Percentiles rank a stretch among this genome's conserved stretches.
phyloP scores from a whole-genome alignment of 2,329 filamentous ascomycete species.

The Sporothrix brunneoviolacea region DNA sequence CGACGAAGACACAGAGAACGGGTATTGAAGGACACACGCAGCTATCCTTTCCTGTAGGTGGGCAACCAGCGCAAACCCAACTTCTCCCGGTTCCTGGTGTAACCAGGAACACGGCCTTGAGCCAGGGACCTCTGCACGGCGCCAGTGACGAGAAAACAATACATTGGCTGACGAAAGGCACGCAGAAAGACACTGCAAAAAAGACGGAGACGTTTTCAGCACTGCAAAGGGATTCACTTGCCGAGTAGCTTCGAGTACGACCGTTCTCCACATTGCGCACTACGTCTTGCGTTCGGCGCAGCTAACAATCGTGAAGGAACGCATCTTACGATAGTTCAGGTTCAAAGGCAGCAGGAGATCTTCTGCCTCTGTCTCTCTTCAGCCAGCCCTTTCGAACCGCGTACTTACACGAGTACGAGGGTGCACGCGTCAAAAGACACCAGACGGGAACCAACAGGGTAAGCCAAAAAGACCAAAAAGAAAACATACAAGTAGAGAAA shows the following conservation, averaged over 20 bases:
- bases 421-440: constrained; percentile 1
- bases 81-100: constrained; percentile 22
- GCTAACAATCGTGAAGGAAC: constrained; percentile 1
- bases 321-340: not conserved
- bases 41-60: constrained; percentile 20
- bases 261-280: not conserved
- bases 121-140: too few relatives aligned
- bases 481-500: not conserved
- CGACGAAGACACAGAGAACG: not conserved
- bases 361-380: not conserved
- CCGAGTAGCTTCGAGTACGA: constrained; percentile 1
- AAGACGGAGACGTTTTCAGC: too few relatives aligned
- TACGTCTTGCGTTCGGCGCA: not conserved
- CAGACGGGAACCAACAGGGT: constrained; percentile 12
- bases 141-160: too few relatives aligned
- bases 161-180: too few relatives aligned
- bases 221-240: not conserved
- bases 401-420: constrained; percentile 1
- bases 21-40: constrained; percentile 2
- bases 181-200: too few relatives aligned
- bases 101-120: constrained; percentile 21
- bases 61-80: constrained; percentile 23
- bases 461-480: not conserved
- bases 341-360: not conserved
- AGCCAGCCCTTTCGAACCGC: not conserved